These are phyloP conservation scores for Macrolepiota fuliginosa DNA, from an alignment of 768 basidiomycete species.

Conservation along the genomic window DNA sequence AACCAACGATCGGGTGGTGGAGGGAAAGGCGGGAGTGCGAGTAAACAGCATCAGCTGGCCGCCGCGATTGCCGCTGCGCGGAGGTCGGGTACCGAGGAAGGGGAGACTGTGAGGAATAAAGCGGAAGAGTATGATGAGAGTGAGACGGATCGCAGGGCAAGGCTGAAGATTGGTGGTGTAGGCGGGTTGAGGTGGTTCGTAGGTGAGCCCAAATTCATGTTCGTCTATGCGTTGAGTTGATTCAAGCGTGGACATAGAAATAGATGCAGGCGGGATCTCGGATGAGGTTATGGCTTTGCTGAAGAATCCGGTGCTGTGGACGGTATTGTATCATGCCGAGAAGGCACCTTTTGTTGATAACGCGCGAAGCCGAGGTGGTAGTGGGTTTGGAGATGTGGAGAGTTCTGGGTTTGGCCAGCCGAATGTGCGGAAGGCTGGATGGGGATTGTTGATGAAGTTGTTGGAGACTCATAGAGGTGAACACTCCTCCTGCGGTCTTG, in stretches of 20 bases:
- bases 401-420: slow-evolving; percentile 68
- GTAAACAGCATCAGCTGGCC: slow-evolving; percentile 30
- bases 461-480: slow-evolving; percentile 46
- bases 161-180: slow-evolving; percentile 66
- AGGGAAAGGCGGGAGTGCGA: slow-evolving; percentile 18
- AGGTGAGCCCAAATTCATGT: slow-evolving; percentile 36
- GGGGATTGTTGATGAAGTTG: slow-evolving; percentile 51
- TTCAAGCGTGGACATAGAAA: neutral
- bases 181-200: slow-evolving; percentile 64
- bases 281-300: slow-evolving; percentile 39
- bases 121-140: slow-evolving; percentile 65
- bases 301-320: slow-evolving; percentile 58
- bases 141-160: slow-evolving; percentile 65
- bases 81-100: neutral
- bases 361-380: neutral
- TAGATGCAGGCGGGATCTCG: slow-evolving; percentile 1
- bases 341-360: slow-evolving; percentile 38
- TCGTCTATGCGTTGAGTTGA: neutral
- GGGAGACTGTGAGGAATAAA: slow-evolving; percentile 32
- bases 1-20: slow-evolving; percentile 8
- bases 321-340: slow-evolving; percentile 45
- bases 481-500: neutral
- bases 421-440: slow-evolving; percentile 68
- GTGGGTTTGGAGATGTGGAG: slow-evolving; percentile 24
- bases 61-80: slow-evolving; percentile 8